Evolutionary conservation across 805 yeast genomes (phyloP).

Genomic region (Vanderwaltozyma verrucispora): DNA sequence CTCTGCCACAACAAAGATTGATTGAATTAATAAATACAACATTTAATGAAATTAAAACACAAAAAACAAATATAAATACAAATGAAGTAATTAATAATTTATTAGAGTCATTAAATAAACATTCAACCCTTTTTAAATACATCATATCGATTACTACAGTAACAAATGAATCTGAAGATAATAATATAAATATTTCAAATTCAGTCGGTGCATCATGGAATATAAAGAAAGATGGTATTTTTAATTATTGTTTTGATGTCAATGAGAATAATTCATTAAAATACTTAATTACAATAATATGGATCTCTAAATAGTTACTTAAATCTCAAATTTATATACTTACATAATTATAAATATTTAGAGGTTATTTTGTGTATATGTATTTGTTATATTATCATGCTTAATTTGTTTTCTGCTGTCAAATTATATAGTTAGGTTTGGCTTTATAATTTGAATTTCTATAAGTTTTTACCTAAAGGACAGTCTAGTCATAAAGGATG

Average conservation of each 20-base stretch:
- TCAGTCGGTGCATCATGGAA: constrained; percentile 51
- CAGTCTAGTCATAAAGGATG: constrained; percentile 21
- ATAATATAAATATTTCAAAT: constrained; percentile 20
- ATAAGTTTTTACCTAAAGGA: neutral
- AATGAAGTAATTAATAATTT: constrained; percentile 26
- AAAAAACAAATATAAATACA: constrained; percentile 1
- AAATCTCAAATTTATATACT: neutral
- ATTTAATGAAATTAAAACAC: constrained; percentile 2
- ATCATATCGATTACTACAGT: constrained; percentile 37
- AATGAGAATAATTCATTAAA: constrained; percentile 7
- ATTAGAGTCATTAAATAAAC: constrained; percentile 30
- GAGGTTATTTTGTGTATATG: too few species aligned
- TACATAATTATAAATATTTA: neutral
- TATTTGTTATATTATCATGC: too few species aligned
- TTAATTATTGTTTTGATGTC: constrained; percentile 27
- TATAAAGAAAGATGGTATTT: constrained; percentile 42
- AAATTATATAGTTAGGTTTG: too few species aligned
- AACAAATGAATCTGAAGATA: constrained; percentile 9
- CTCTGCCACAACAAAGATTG: constrained; percentile 12
- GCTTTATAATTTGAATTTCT: too few species aligned
- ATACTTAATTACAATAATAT: constrained; percentile 26
- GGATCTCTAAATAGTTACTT: constrained; percentile 18
- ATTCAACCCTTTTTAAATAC: constrained; percentile 49
- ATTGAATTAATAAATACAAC: constrained; percentile 10
- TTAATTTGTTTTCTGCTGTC: too few species aligned